Evolutionary conservation across 2,329 filamentous ascomycete genomes (phyloP).

Genomic region (Raffaelea deltoideospora): DNA sequence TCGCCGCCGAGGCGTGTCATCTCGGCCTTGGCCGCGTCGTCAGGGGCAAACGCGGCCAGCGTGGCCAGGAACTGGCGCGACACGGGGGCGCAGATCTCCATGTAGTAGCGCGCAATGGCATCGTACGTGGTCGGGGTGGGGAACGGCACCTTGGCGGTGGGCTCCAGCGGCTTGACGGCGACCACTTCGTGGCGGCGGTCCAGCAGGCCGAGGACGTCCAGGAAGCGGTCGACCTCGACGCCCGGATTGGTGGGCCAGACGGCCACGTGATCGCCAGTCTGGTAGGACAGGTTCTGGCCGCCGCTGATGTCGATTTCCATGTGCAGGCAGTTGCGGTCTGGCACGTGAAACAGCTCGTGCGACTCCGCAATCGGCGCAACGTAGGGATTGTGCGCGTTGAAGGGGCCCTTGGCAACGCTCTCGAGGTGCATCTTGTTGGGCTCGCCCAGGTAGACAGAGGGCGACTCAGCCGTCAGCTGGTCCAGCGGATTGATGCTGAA

Average conservation of each 20-base stretch:
- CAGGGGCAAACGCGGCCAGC: constrained; percentile 77
- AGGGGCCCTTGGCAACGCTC: constrained; percentile 69
- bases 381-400: constrained; percentile 92
- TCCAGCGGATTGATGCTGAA: constrained; percentile 70
- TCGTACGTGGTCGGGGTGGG: constrained; percentile 95
- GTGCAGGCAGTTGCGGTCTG: constrained; percentile 88
- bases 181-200: constrained; percentile 72
- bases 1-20: constrained; percentile 80
- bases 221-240: constrained; percentile 78
- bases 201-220: constrained; percentile 60
- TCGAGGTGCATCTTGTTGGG: constrained; percentile 94
- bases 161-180: constrained; percentile 78
- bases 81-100: constrained; percentile 90
- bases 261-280: constrained; percentile 93
- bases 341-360: constrained; percentile 76
- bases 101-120: constrained; percentile 82
- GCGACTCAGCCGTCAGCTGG: constrained; percentile 55
- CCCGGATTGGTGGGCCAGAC: constrained; percentile 95
- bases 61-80: constrained; percentile 89
- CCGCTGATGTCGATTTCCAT: constrained; percentile 85
- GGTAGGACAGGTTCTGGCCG: constrained; percentile 79
- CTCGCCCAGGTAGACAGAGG: constrained; percentile 85
- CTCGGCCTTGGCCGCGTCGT: constrained; percentile 70
- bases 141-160: constrained; percentile 94
- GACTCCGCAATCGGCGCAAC: constrained; percentile 89